Evolutionary conservation across 2,329 filamentous ascomycete genomes (phyloP), one percentile per base, ranked within the genome.

Genomic region (Pseudogymnoascus sp.): DNA sequence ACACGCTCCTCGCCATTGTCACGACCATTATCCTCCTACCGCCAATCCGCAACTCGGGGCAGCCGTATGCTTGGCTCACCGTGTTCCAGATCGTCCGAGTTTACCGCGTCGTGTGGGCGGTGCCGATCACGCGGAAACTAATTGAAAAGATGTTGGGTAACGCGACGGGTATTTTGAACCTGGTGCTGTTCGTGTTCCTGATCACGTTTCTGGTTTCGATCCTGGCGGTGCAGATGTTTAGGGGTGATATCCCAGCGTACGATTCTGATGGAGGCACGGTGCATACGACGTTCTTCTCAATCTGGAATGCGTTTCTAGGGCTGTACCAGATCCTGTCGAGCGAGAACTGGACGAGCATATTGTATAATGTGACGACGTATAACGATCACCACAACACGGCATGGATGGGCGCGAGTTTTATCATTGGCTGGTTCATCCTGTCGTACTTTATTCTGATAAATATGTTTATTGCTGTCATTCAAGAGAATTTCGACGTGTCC

Each of bases 381-480:
- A 87, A 90, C 8, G 81, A 81, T 8, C 70, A 72, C 5, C 84
- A 81, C 67, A 81, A 86, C 39, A 95, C 90, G n/a, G 84, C 90
- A 7, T 97, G 94, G 93, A 92, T 97, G 62, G 92, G 90, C 8
- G 92, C 93, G 7, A 82, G 90, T 1, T 97, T 99, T 69, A 82
- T 96, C 68, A 91, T 97, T 66, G 83, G 92, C 67, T 99, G 94
- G 94, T 97, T 96, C 75, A 94, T 96, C 63, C 82, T 99, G 45
- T 84, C 92, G 5, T 97, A 95, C 74, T 93, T 97, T 73, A 96
- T 99, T 76, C 84, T 97, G 65, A 78, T 99, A 78, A 99, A 97
- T 72, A 99, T 99, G 94, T 99, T 99, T 80, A 97, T 99, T 90
- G 94, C 94, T 80, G 94, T 99, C 77, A 99, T 99, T 67, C 94